Base-by-base conservation (phyloP, 768 basidiomycete genomes). In the Trametes villosa region DNA sequence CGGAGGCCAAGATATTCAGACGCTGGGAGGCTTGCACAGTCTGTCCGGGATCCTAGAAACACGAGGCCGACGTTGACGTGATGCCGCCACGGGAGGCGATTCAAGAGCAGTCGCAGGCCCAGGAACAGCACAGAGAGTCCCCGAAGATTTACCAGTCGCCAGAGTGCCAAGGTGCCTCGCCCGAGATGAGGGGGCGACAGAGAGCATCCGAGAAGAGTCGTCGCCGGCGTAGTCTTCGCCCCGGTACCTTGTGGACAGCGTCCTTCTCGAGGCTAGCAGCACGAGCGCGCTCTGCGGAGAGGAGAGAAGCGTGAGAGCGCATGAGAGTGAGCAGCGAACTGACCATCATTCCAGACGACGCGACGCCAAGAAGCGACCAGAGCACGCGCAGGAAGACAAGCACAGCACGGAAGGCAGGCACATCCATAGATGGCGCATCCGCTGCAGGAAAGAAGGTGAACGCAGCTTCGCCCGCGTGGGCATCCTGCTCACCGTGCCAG, bases 31-130 rank as follows among this genome's bases (percentile, higher is more conserved):
- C 13, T 29, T 52, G 26, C 15, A 81, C 34, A 83, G 74, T 65
- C 80, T 72, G 56, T 82, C 81, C 17, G 81, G 81, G 61, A 83
- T 82, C 13, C 81, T 78, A 40, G 81, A 83, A 49, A 75, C 66
- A 45, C 77, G 76, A 58, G 59, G 67, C 26, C 69, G 60, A 34
- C n/a, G 57, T 27, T 30, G 56, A 17, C 34, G 33, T 31, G 9
- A 26, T 4, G 27, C 29, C 15, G 31, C n/a, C 17, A 38, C 8
- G 22, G 47, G n/a, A 22, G 29, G 27, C 11, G 12, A 26, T 6
- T 20, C 42, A 6, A 47, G 24, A 15, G 31, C 11, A 33, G 11
- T 12, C 47, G 26, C 3, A 33, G 31, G 2, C 18, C n/a, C 48
- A 49, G 40, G 47, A 17, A 29, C 18, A 22, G 47, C 30, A 24